These are phyloP conservation scores for Chernovozyma sophiae-reginae DNA, from an alignment of 1,139 yeast species.

Conservation along the genomic window DNA sequence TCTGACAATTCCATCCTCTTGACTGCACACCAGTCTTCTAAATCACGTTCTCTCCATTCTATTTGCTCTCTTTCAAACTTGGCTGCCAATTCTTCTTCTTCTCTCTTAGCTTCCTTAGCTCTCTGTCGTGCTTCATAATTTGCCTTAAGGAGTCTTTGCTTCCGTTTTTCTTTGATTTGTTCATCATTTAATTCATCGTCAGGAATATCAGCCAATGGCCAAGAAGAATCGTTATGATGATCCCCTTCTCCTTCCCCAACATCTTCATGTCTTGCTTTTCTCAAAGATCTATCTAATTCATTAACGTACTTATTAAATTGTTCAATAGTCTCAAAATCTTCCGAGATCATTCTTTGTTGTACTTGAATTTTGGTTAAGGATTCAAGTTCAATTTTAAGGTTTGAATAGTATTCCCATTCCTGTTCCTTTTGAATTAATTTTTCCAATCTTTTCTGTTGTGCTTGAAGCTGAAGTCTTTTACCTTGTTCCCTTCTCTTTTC, in stretches of 20 bases:
- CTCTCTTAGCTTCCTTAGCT: slow-evolving; percentile 69
- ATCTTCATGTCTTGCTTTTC: slow-evolving; percentile 63
- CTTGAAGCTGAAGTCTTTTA: slow-evolving; percentile 85
- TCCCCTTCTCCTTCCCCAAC: slow-evolving; percentile 49
- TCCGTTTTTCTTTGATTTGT: slow-evolving; percentile 80
- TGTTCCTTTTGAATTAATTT: slow-evolving; percentile 76
- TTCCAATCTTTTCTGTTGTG: slow-evolving; percentile 77
- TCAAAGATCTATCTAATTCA: slow-evolving; percentile 66
- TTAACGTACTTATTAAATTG: slow-evolving; percentile 67
- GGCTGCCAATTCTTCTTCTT: slow-evolving; percentile 50
- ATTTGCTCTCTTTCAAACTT: slow-evolving; percentile 58
- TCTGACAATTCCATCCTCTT: slow-evolving; percentile 60
- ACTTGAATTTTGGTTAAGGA: slow-evolving; percentile 38
- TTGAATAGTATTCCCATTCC: slow-evolving; percentile 68
- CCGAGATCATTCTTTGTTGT: slow-evolving; percentile 52
- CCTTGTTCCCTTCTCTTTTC: slow-evolving; percentile 86
- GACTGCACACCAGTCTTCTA: slow-evolving; percentile 73
- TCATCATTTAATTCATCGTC: slow-evolving; percentile 80
- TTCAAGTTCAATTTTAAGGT: slow-evolving; percentile 51
- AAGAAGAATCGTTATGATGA: slow-evolving; percentile 50
- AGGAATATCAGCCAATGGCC: slow-evolving; percentile 79
- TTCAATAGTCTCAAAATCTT: slow-evolving; percentile 72
- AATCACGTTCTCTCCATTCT: slow-evolving; percentile 73
- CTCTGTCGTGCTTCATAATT: slow-evolving; percentile 85
- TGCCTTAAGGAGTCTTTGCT: slow-evolving; percentile 77